phyloP scores from a whole-genome alignment of 495 filamentous ascomycete genomes.

The Aspergillus saccharolyticus region DNA sequence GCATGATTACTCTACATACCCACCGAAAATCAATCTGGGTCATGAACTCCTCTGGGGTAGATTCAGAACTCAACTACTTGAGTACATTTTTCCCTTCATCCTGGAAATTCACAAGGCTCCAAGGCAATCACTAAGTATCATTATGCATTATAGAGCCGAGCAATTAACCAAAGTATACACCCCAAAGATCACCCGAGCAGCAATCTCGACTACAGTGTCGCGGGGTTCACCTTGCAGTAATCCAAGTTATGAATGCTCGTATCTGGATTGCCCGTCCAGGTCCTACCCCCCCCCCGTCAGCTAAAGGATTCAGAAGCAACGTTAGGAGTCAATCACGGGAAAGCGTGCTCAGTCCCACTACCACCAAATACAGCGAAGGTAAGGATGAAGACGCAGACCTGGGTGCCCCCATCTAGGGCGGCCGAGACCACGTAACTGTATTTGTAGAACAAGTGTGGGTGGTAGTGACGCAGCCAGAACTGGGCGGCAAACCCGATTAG shows the following conservation, averaged over 20 bases:
- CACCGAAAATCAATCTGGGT: too few relatives aligned
- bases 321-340: background rate
- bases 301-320: background rate
- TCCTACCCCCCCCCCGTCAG: background rate
- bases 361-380: slow-evolving; percentile 1
- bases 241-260: slow-evolving; percentile 1
- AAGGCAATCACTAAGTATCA: too few relatives aligned
- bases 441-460: slow-evolving; percentile 1
- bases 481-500: background rate
- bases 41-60: too few relatives aligned
- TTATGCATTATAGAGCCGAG: too few relatives aligned
- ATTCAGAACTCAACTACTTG: too few relatives aligned
- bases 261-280: background rate
- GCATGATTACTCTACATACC: too few relatives aligned
- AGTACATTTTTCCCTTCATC: too few relatives aligned
- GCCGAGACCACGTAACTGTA: slow-evolving; percentile 1
- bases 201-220: background rate
- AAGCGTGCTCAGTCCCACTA: background rate
- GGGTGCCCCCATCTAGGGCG: background rate
- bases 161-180: too few relatives aligned
- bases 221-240: slow-evolving; percentile 3
- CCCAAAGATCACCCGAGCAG: too few relatives aligned
- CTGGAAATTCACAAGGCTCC: too few relatives aligned
- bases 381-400: slow-evolving; percentile 1
- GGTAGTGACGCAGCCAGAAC: slow-evolving; percentile 3